Conservation (phyloP, 2,329 filamentous ascomycete genomes). For the Talaromyces sp. region DNA sequence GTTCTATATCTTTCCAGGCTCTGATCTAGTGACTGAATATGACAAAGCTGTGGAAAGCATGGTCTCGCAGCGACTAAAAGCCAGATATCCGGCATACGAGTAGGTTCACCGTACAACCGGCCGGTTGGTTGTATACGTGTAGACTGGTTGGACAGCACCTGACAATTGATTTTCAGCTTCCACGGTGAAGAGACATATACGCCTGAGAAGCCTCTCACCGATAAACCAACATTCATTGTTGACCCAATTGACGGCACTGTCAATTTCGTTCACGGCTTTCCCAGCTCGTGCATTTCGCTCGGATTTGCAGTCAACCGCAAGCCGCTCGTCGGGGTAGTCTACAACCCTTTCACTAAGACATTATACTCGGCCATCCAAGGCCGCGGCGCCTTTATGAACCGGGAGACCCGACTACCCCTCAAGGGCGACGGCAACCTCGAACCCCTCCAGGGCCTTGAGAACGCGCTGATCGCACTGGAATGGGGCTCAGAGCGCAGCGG, state of each 20-base stretch:
- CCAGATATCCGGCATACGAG: slow-evolving; percentile 49
- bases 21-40: slow-evolving; percentile 59
- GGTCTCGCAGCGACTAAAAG: slow-evolving; percentile 46
- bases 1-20: slow-evolving; percentile 31
- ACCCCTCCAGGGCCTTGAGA: slow-evolving; percentile 44
- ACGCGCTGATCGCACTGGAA: slow-evolving; percentile 52
- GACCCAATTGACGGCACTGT: slow-evolving; percentile 62
- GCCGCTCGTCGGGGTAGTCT: slow-evolving; percentile 55
- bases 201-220: slow-evolving; percentile 45
- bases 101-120: slow-evolving; percentile 29
- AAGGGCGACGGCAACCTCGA: slow-evolving; percentile 32
- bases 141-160: neutral
- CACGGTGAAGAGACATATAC: slow-evolving; percentile 58
- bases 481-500: slow-evolving; percentile 56
- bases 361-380: slow-evolving; percentile 53
- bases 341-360: slow-evolving; percentile 53
- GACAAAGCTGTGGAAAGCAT: slow-evolving; percentile 56
- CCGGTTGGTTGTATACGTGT: neutral
- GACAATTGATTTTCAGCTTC: slow-evolving; percentile 30
- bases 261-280: slow-evolving; percentile 59
- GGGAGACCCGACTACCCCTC: slow-evolving; percentile 39
- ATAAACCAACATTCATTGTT: slow-evolving; percentile 54
- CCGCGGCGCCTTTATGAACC: slow-evolving; percentile 47
- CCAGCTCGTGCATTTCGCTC: slow-evolving; percentile 54
- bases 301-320: slow-evolving; percentile 47